Evolutionary conservation across 108 stramenopile genomes (phyloP).

Genomic region (Cyclotella baltica): DNA sequence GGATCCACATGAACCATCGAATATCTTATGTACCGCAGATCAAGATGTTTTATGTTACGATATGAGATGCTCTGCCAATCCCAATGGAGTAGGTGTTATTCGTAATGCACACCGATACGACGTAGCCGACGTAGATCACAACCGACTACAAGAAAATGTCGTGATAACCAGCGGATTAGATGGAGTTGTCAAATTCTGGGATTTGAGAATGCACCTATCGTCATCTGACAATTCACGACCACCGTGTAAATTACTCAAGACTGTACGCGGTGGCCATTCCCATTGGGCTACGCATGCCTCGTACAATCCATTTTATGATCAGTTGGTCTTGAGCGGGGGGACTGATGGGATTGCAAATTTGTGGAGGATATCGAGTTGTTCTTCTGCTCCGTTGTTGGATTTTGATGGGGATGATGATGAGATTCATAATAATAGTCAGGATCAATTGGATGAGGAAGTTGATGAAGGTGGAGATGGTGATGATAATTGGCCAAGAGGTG

Average conservation of each 20-base stretch:
- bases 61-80: slow-evolving; percentile 58
- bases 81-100: slow-evolving; percentile 39
- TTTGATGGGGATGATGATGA: slow-evolving; percentile 68
- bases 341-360: slow-evolving; percentile 92
- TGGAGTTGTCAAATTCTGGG: slow-evolving; percentile 96
- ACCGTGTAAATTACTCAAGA: slow-evolving; percentile 50
- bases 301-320: slow-evolving; percentile 99
- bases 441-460: slow-evolving; percentile 18
- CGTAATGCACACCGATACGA: slow-evolving; percentile 72
- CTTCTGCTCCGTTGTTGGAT: slow-evolving; percentile 91
- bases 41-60: slow-evolving; percentile 60
- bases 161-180: slow-evolving; percentile 92
- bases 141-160: slow-evolving; percentile 93
- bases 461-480: neutral
- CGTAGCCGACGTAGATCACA: slow-evolving; percentile 90
- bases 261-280: slow-evolving; percentile 85
- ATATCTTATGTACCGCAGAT: slow-evolving; percentile 56
- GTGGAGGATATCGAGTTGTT: slow-evolving; percentile 95
- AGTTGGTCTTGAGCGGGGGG: slow-evolving; percentile 93
- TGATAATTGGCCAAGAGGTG: neutral
- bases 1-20: slow-evolving; percentile 78
- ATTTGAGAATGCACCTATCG: slow-evolving; percentile 67
- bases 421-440: slow-evolving; percentile 25
- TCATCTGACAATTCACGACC: slow-evolving; percentile 1
- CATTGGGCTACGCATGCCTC: slow-evolving; percentile 85